Evolutionary conservation across 192 early-diverging fungal species (phyloP).

Genomic region (Coemansia sp.): DNA sequence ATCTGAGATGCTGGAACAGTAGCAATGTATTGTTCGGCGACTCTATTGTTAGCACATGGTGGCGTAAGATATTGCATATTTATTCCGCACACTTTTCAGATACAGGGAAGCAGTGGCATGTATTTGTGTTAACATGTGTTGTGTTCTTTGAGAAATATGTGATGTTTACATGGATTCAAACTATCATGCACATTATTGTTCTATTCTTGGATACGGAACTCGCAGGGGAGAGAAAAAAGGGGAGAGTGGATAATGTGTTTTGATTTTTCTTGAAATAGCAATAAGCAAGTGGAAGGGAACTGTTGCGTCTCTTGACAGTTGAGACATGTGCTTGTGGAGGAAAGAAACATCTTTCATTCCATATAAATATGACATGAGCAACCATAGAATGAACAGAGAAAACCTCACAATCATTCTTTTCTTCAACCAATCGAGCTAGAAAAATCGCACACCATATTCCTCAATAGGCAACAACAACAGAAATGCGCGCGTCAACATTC

Average conservation of each 20-base stretch:
- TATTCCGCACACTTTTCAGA: slow-evolving; percentile 1
- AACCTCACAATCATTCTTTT: background rate
- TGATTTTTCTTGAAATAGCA: background rate
- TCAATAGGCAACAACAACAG: background rate
- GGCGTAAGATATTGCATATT: background rate
- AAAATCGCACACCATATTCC: background rate
- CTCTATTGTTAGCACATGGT: background rate
- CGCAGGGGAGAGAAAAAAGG: background rate
- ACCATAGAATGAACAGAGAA: background rate
- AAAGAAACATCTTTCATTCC: no score
- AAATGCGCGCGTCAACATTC: background rate
- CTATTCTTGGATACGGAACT: background rate
- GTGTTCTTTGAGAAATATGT: background rate
- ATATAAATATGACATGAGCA: background rate
- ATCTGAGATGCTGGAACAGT: slow-evolving; percentile 1
- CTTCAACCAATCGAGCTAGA: background rate
- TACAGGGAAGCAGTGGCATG: background rate
- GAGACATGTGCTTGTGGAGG: background rate
- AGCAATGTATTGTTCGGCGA: background rate
- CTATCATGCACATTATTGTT: background rate
- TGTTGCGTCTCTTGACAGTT: background rate
- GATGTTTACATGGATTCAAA: background rate
- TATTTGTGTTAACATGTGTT: background rate
- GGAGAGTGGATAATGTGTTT: background rate
- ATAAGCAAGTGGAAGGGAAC: background rate